Conservation (phyloP, 1,284 basidiomycete species). For the Kalmanozyma brasiliensis region DNA sequence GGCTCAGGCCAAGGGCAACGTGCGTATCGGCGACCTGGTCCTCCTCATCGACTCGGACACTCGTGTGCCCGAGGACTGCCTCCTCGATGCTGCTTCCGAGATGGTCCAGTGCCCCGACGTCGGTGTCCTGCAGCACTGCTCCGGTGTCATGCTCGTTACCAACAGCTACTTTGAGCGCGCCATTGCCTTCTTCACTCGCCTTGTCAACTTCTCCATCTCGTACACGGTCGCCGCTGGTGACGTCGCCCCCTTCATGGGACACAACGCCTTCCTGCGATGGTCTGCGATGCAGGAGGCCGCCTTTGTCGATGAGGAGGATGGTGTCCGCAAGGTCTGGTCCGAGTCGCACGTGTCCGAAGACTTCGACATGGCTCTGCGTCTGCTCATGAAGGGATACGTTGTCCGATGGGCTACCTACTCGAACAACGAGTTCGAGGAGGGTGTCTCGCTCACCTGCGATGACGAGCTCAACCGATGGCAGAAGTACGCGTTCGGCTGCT, state of each 20-base stretch:
- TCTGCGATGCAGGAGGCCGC: constrained; percentile 82
- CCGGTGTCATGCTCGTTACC: constrained; percentile 83
- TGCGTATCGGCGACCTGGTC: constrained; percentile 59
- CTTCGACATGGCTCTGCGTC: constrained; percentile 78
- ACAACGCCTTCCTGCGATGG: constrained; percentile 88
- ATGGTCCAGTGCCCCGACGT: constrained; percentile 79
- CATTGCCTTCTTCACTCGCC: constrained; percentile 76
- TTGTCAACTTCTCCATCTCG: constrained; percentile 56
- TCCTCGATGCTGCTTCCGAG: constrained; percentile 85
- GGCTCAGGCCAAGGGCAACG: constrained; percentile 67
- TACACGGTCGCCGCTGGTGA: constrained; percentile 69
- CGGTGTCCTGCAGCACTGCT: constrained; percentile 84
- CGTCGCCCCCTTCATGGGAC: constrained; percentile 81
- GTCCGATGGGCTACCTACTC: constrained; percentile 87
- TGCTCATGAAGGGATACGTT: constrained; percentile 71
- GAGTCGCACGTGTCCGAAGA: constrained; percentile 84
- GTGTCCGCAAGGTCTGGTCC: constrained; percentile 80
- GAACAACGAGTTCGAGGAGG: constrained; percentile 83
- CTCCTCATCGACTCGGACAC: constrained; percentile 77
- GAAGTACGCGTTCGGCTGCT: constrained; percentile 82
- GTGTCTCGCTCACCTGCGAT: constrained; percentile 79
- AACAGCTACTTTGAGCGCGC: constrained; percentile 87
- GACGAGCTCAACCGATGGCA: constrained; percentile 86
- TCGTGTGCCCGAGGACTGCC: constrained; percentile 85
- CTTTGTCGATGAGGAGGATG: constrained; percentile 76